A percentile compares a stretch with the other conserved stretches of the same genome.
phyloP scores from a whole-genome alignment of 202 grass and related monocot species.

The Eragrostis tef region DNA sequence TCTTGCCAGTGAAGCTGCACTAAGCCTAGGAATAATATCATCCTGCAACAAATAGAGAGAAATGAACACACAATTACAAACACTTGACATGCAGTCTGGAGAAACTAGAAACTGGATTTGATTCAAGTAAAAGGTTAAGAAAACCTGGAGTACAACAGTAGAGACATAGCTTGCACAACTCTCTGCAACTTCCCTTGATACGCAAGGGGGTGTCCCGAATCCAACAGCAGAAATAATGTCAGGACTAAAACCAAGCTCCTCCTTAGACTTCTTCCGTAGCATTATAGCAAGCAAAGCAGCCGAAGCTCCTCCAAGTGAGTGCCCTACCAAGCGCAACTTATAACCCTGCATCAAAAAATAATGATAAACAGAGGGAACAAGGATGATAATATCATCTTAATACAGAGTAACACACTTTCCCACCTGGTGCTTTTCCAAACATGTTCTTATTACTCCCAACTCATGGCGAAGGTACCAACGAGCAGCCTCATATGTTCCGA shows the following conservation, averaged over 20 bases:
- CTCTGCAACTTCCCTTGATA: slow-evolving; percentile 85
- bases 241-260: slow-evolving; percentile 88
- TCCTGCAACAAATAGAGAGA: slow-evolving; percentile 55
- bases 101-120: background rate
- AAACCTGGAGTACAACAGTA: slow-evolving; percentile 92
- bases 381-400: slow-evolving; percentile 1
- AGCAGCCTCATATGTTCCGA: slow-evolving; percentile 90
- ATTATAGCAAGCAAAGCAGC: slow-evolving; percentile 87
- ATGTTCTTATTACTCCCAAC: slow-evolving; percentile 70
- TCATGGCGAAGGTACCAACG: slow-evolving; percentile 90
- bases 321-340: slow-evolving; percentile 79
- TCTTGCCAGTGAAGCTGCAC: slow-evolving; percentile 73
- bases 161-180: slow-evolving; percentile 79
- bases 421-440: slow-evolving; percentile 84
- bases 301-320: slow-evolving; percentile 89
- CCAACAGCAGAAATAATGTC: slow-evolving; percentile 89
- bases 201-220: slow-evolving; percentile 88
- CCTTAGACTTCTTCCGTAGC: slow-evolving; percentile 74
- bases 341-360: slow-evolving; percentile 58
- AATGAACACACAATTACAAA: background rate
- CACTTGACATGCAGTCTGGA: background rate
- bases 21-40: slow-evolving; percentile 92
- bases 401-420: background rate
- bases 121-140: background rate
- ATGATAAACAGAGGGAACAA: slow-evolving; percentile 20